Evolutionary conservation across 805 yeast species (phyloP), one percentile per base, ranked within the genome.

Genomic region (Candida koratica): DNA sequence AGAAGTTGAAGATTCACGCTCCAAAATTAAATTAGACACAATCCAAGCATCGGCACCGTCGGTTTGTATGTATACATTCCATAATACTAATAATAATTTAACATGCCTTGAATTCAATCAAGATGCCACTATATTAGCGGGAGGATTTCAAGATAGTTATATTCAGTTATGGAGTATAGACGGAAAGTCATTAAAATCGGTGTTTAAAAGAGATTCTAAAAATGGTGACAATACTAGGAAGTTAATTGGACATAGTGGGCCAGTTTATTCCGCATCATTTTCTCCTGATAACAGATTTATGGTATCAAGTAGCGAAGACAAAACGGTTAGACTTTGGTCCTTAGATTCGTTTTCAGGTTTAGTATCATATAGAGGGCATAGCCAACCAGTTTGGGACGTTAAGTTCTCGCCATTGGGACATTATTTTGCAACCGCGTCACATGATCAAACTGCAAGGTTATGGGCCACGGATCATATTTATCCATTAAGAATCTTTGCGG

Each of bases 391-490:
- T 17, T 93, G 98, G 98, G 97, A 93, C 56, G 97, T 93, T 6
- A 76, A 83, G 49, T 93, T 87, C 53, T 81, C 95, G 2, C 98
- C 98, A 2, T 66, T 84, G 50, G 98, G 98, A 4, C 97, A 93
- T 62, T 93, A 93, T 63, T 93, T 93, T 60, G 96, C 94, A n/a
- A 89, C 97, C 0, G 96, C 94, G 0, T 86, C 96, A 2, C 96
- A 89, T 55, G 99, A 93, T 56, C 97, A 89, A 58, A 93, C 98
- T 0, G 97, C 97, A 1, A 74, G 97, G 43, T 69, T 93, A 38
- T 93, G 99, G 99, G 88, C 96, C 17, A 87, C 95, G 49, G 98
- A 93, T 58, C 99, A 93, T 60, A 89, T 93, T 29, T 89, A 90
- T 56, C 97, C 99, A 24, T 69, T 93, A 50, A 72, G 98, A 48